These are phyloP conservation scores for Mucuna pruriens DNA, from an alignment of 306 rosid genomes.

Conservation along the genomic window DNA sequence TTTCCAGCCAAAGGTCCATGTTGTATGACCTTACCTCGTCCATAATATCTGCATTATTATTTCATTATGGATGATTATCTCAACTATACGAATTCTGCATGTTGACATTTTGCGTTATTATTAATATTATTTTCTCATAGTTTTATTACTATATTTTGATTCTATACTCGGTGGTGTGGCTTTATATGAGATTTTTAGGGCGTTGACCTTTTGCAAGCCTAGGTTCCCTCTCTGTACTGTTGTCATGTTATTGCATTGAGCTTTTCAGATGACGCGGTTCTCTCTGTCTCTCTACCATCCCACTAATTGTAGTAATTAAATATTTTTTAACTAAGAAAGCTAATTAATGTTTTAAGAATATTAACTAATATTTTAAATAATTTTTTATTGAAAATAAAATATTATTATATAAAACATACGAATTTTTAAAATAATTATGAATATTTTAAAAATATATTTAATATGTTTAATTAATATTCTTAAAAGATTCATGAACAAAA, in stretches of 20 bases:
- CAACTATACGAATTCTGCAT: background rate
- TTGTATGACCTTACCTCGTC: background rate
- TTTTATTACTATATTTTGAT: background rate
- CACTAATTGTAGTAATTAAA: background rate
- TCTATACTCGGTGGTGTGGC: background rate
- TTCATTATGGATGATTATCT: background rate
- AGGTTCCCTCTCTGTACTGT: background rate
- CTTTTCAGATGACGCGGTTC: slow-evolving; percentile 13
- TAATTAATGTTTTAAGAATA: background rate
- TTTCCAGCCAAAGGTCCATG: slow-evolving; percentile 40
- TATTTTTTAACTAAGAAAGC: background rate
- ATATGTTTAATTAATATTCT: background rate
- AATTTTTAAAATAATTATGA: background rate
- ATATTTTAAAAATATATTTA: background rate
- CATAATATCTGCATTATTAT: slow-evolving; percentile 21
- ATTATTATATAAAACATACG: background rate
- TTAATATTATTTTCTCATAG: no score
- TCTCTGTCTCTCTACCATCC: background rate
- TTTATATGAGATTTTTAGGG: background rate
- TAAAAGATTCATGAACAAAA: background rate
- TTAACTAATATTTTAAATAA: no score
- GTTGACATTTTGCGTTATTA: slow-evolving; percentile 12
- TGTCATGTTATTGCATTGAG: background rate
- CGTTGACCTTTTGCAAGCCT: background rate
- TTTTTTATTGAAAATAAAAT: background rate